Base-by-base conservation (phyloP, 2,329 filamentous ascomycete species). In the Ophiostoma sp. region DNA sequence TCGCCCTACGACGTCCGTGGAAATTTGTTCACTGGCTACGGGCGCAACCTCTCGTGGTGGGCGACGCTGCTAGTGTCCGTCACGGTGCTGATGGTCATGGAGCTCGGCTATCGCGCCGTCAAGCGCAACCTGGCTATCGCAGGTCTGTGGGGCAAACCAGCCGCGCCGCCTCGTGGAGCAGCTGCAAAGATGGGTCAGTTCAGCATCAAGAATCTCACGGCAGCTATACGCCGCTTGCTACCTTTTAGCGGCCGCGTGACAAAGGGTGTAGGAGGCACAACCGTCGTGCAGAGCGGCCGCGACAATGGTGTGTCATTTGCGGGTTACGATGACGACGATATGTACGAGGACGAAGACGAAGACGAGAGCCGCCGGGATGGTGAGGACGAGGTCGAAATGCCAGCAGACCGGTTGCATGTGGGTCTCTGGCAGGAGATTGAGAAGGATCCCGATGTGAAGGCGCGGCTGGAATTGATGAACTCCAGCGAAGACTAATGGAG, bases 41-140 rank as follows among this genome's bases (percentile, higher is more conserved):
- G 93, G 11, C 83, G 83, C 19, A 90, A 93, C 74, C 81, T 88
- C 0, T 82, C 87, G 1, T 97, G 93, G 92, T 97, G 93, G 93
- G 82, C 88, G 1, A 89, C 89, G 0, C 81, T 94, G 4, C 83
- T 95, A 61, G 82, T 93, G 36, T 87, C 90, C 7, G 80, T 94
- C 0, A 81, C 84, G 11, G 80, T 88, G 0, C 86, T 92, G 7
- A 82, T 90, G 12, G 81, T 90, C 19, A 85, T 93, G 52, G 93
- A 97, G 78, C 81, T 93, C 8, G 74, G 73, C 0, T 86, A 91
- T 75, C 88, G 85, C 74, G 81, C 83, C 0, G 74, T 82, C 9
- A 86, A 85, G 76, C 83, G 85, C 2, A 82, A 82, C 48, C 75
- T 89, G 57, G 80, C 87, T 25, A 78, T 87, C 0, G 77, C 81